Conservation (phyloP, 2,329 filamentous ascomycete species). For the Coniosporium tulheliwenetii region DNA sequence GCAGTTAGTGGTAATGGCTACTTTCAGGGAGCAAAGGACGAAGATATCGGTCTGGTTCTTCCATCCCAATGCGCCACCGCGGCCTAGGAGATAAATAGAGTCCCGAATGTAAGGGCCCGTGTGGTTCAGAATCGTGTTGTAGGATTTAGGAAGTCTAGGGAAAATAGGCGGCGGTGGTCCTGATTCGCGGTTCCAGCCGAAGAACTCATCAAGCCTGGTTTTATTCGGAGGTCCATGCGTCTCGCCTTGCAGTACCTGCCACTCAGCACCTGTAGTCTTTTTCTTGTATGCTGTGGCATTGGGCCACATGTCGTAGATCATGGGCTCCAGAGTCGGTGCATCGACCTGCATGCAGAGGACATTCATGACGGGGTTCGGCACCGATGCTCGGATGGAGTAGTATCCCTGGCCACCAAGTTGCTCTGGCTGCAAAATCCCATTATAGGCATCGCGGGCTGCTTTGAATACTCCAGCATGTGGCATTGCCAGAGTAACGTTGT, state of each 20-base stretch:
- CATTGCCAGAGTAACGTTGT: conserved; percentile 65
- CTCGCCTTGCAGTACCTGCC: no score
- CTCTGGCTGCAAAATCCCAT: conserved; percentile 54
- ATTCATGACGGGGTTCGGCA: conserved; percentile 55
- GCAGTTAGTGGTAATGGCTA: conserved; percentile 48
- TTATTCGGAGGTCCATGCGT: background rate
- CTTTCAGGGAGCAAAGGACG: conserved; percentile 52
- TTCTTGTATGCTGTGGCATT: conserved; percentile 8
- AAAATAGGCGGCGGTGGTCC: conserved; percentile 18
- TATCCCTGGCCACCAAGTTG: conserved; percentile 47
- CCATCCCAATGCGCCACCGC: conserved; percentile 18
- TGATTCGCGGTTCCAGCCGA: conserved; percentile 40
- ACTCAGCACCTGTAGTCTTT: no score
- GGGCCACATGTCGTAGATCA: conserved; percentile 50
- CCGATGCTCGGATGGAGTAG: conserved; percentile 51
- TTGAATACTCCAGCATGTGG: conserved; percentile 55
- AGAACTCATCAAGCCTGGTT: conserved; percentile 47
- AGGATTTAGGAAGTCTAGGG: conserved; percentile 37
- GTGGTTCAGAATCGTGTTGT: conserved; percentile 51
- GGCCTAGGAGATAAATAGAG: conserved; percentile 51
- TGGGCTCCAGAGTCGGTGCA: conserved; percentile 40
- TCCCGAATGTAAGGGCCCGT: conserved; percentile 23
- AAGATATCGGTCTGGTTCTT: conserved; percentile 28
- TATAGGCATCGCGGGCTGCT: conserved; percentile 45
- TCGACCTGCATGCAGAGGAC: conserved; percentile 57